Evolutionary conservation across 192 early-diverging fungal genomes (phyloP), one percentile per base, ranked within the genome.

Genomic region (Piromyces sp.): DNA sequence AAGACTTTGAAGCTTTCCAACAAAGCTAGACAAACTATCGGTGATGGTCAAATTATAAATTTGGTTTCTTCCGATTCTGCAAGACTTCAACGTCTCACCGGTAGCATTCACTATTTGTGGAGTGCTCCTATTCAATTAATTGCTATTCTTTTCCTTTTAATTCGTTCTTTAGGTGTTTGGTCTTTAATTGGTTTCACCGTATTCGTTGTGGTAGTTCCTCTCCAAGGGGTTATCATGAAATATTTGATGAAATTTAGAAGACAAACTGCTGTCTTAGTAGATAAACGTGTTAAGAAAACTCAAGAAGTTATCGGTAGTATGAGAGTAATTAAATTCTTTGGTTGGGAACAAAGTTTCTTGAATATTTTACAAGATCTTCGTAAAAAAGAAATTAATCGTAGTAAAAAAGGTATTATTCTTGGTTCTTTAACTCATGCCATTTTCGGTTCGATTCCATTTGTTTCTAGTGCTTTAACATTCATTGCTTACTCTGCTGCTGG

Each of bases 1-100:
- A 92, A 92, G 68, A 84, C 91, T 0, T 83, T 92, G 19, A 83
- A 87, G 16, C 88, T 92, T 15, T 90, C 91, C 29, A 83, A 86
- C 42, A 88, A 87, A 80, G 87, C 88, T 14, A 68, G 86, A 31
- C 82, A 87, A 80, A 86, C 87, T 79, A 88, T 88, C 30, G 85
- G 81, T n/a, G 83, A 42, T 3, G 83, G 84, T 28, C 80, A 85
- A 30, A 87, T 88, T 5, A 86, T 90, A 28, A 88, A 90, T 83
- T 82, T 88, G 36, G 40, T 88, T 12, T 83, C 84, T 26, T 84
- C 85, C 17, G 82, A 82, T 29, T 82, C 82, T 68, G 31, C 81
- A 33, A 82, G 84, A 68, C 51, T 80, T 3, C 33, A 84, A 30
- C 79, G 84, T 29, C 40, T 37, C 30, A 51, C 85, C 0, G 81